These are phyloP conservation scores for Triadica sebifera DNA, from an alignment of 345 rosid genomes.

Conservation along the genomic window DNA sequence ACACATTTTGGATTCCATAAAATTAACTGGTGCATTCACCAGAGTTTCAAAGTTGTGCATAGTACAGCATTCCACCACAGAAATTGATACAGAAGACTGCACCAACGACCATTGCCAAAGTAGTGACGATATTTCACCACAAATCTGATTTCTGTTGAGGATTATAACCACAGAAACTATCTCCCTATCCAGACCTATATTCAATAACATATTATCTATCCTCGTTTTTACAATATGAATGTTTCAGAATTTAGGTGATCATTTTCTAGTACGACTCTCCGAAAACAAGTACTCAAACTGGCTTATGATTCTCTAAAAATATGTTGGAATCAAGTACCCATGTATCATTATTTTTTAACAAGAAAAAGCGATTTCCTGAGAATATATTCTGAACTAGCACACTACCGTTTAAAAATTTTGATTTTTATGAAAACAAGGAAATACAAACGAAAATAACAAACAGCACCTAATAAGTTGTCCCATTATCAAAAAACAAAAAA, in stretches of 20 bases:
- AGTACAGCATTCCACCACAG: background rate
- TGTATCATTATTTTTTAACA: background rate
- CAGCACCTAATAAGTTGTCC: background rate
- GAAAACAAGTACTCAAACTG: background rate
- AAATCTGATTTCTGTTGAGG: background rate
- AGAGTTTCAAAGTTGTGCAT: too few species aligned
- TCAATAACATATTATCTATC: too few species aligned
- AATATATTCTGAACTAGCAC: background rate
- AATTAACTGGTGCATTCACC: too few species aligned
- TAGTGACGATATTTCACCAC: background rate
- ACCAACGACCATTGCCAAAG: background rate
- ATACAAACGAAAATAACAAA: background rate
- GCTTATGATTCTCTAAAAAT: background rate
- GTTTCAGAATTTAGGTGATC: background rate
- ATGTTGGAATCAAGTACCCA: too few species aligned
- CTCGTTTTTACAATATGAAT: too few species aligned
- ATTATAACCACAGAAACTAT: background rate
- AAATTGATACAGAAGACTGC: background rate
- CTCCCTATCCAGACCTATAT: too few species aligned
- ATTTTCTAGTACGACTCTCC: too few species aligned
- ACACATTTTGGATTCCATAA: too few species aligned
- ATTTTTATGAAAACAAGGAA: background rate
- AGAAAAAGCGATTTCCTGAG: background rate
- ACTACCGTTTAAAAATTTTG: background rate
- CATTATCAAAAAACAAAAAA: too few species aligned